Evolutionary conservation across 768 basidiomycete species (phyloP), one percentile per base, ranked within the genome.

Genomic region (Termitomyces sp.): DNA sequence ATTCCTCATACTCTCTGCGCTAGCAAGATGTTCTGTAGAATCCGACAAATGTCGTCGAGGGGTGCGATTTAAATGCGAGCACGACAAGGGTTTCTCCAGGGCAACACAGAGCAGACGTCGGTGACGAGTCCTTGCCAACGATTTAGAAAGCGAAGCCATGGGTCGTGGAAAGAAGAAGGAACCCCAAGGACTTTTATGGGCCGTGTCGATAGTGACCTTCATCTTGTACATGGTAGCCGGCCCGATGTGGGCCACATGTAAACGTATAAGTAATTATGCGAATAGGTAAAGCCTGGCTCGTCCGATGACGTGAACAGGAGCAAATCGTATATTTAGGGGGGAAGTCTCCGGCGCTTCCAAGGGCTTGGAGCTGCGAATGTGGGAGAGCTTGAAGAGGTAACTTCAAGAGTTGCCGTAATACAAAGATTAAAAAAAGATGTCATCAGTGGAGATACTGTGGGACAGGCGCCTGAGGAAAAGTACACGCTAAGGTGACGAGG

Each of bases 141-240:
- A 24, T 36, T 44, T 56, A 12, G 57, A 55, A 26, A 58, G 51
- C 50, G 60, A 49, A 44, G 36, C 26, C 60, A 60, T 63, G 26
- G 33, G 57, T 41, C 56, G 57, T 63, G 56, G 54, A 51, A 51
- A 58, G 53, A 56, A 56, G 54, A 53, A 45, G 58, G 42, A 37
- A 28, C 34, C 53, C 47, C 13, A 44, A 42, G 36, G 36, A 53
- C 50, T 46, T 49, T 46, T 45, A 45, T 53, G 29, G 34, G 28
- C 22, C 13, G 46, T 58, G 52, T 58, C 52, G 57, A 45, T 45
- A 54, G 20, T 49, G 36, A 36, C 45, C 57, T 58, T 41, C 52
- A 54, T 54, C 45, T 54, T 49, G 44, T 54, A 24, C 45, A 54
- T 33, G 33, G 50, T 55, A 46, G 36, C 46, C 57, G 57, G 57